Conservation (phyloP, 129 eudicot species). For the Artemisia argyi region DNA sequence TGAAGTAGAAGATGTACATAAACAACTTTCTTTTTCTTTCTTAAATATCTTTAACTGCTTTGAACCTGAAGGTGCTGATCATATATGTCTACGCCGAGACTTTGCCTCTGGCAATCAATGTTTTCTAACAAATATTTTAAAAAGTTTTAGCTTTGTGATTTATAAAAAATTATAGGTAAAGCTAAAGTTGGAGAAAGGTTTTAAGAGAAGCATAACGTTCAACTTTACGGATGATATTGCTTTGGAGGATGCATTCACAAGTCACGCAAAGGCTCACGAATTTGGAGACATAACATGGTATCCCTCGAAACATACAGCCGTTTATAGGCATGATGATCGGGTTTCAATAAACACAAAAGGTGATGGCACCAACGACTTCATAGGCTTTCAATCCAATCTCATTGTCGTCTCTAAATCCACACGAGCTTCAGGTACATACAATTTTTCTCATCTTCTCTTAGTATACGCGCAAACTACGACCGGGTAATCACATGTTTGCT, state of each 20-base stretch:
- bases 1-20: too few species aligned
- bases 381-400: conserved; percentile 74
- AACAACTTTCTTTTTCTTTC: too few species aligned
- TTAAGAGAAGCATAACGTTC: conserved; percentile 72
- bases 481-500: too few species aligned
- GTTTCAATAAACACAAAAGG: conserved; percentile 58
- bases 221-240: conserved; percentile 51
- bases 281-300: conserved; percentile 92
- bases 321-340: conserved; percentile 66
- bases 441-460: background rate
- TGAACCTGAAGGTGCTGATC: too few species aligned
- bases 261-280: conserved; percentile 61
- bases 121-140: background rate
- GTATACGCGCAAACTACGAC: background rate
- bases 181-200: conserved; percentile 52
- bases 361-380: conserved; percentile 69
- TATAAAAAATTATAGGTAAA: conserved; percentile 46
- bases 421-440: conserved; percentile 60
- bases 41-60: too few species aligned
- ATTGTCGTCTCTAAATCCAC: conserved; percentile 41
- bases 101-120: too few species aligned
- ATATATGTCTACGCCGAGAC: too few species aligned
- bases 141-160: background rate
- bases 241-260: conserved; percentile 42
- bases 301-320: conserved; percentile 68